Percentiles rank a stretch among this genome's conserved stretches.
Evolutionary conservation across 2,329 filamentous ascomycete species (phyloP).

Genomic region (Aspergillus fischeri): DNA sequence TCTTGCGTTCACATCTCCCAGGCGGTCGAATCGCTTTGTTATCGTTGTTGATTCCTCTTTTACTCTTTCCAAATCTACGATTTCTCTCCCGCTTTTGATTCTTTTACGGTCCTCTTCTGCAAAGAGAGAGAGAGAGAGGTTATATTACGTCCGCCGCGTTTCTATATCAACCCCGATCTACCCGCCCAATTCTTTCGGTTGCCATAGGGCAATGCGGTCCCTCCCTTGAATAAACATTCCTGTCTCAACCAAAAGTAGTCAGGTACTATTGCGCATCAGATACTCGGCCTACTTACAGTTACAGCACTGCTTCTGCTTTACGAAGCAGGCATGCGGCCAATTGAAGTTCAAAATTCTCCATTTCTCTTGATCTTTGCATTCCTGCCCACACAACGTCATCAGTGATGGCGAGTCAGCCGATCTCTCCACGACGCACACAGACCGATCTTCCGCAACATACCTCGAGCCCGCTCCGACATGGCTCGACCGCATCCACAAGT

Average conservation of each 20-base stretch:
- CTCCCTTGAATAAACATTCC: conserved; percentile 24
- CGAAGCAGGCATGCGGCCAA: conserved; percentile 39
- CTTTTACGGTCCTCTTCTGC: not conserved
- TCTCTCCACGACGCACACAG: conserved; percentile 35
- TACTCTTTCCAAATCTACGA: not conserved
- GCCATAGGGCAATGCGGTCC: conserved; percentile 17
- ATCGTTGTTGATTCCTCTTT: not conserved
- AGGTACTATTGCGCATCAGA: conserved; percentile 1
- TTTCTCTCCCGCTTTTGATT: not conserved
- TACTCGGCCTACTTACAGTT: conserved; percentile 7
- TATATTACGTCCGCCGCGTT: conserved; percentile 9
- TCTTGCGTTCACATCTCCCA: not conserved
- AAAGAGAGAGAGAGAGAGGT: not conserved
- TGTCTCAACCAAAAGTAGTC: conserved; percentile 6
- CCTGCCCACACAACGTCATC: conserved; percentile 20
- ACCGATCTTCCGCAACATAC: conserved; percentile 38
- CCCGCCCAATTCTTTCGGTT: conserved; percentile 13
- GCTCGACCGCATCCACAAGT: conserved; percentile 52
- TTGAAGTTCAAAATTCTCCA: conserved; percentile 25
- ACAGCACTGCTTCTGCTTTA: conserved; percentile 21
- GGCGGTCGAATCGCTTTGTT: not conserved
- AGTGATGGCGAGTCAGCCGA: conserved; percentile 39
- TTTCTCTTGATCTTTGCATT: conserved; percentile 27
- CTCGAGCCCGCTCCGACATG: conserved; percentile 49
- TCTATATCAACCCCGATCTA: conserved; percentile 23